phyloP scores from a whole-genome alignment of 192 early-diverging fungal species.

The Glomus cerebriforme region DNA sequence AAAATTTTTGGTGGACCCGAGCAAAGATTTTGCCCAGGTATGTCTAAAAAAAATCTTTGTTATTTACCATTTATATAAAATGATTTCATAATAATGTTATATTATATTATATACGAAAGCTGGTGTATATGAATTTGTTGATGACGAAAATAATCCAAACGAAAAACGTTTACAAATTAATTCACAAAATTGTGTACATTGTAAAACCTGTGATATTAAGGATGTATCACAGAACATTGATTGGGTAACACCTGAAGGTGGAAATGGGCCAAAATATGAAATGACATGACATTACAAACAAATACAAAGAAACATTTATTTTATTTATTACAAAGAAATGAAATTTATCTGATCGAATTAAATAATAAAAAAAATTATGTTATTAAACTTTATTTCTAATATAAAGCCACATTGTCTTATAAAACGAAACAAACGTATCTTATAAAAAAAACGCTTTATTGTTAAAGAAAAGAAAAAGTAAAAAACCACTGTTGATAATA shows the following conservation, averaged over 20 bases:
- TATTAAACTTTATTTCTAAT: too few relatives aligned
- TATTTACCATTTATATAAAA: background rate
- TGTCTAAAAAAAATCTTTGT: background rate
- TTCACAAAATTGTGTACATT: constrained; percentile 97
- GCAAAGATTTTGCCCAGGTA: constrained; percentile 93
- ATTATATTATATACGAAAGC: constrained; percentile 47
- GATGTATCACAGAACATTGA: constrained; percentile 99
- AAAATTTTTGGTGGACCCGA: constrained; percentile 93
- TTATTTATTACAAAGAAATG: too few relatives aligned
- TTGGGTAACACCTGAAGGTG: constrained; percentile 86
- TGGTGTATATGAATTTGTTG: constrained; percentile 97
- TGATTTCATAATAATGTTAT: constrained; percentile 11
- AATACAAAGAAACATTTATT: too few relatives aligned
- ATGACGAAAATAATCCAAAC: constrained; percentile 86
- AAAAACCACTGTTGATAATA: too few relatives aligned
- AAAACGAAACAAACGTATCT: too few relatives aligned
- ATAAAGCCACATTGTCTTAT: too few relatives aligned
- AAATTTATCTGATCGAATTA: too few relatives aligned
- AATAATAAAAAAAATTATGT: too few relatives aligned
- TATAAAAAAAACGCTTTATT: background rate
- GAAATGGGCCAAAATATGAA: constrained; percentile 45
- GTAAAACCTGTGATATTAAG: constrained; percentile 99
- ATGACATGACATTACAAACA: constrained; percentile 35
- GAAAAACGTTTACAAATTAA: constrained; percentile 96
- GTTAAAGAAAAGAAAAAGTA: background rate